Evolutionary conservation across 352 stramenopile species (phyloP).

Genomic region (Phytophthora nicotianae): DNA sequence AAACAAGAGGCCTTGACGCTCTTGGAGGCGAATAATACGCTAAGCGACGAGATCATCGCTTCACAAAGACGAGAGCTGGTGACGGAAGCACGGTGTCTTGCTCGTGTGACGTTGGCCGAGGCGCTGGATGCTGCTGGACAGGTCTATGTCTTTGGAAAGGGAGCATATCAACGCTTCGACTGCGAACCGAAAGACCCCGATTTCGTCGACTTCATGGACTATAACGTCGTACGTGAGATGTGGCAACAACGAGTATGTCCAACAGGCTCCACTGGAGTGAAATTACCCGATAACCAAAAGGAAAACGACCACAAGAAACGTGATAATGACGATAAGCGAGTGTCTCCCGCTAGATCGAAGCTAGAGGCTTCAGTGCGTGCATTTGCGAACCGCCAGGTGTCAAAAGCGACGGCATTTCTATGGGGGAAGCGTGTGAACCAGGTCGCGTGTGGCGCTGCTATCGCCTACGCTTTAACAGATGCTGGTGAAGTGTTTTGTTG

Average conservation of each 20-base stretch:
- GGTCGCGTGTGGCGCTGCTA: conserved; percentile 51
- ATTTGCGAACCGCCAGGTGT: conserved; percentile 61
- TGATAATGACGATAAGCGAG: conserved; percentile 5
- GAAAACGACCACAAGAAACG: background rate
- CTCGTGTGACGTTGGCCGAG: conserved; percentile 50
- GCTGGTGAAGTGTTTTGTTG: conserved; percentile 77
- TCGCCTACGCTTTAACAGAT: conserved; percentile 74
- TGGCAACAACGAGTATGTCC: conserved; percentile 66
- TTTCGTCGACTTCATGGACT: conserved; percentile 82
- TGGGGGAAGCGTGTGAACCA: conserved; percentile 72
- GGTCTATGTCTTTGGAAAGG: conserved; percentile 82
- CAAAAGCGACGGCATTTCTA: conserved; percentile 68
- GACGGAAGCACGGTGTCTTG: conserved; percentile 49
- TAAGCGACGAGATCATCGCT: conserved; percentile 57
- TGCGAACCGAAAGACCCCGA: conserved; percentile 57
- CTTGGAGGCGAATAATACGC: conserved; percentile 52
- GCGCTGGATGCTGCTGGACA: conserved; percentile 77
- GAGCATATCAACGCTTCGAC: conserved; percentile 67
- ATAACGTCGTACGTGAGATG: conserved; percentile 52
- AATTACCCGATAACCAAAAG: background rate
- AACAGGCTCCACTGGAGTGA: background rate
- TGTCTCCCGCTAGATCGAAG: conserved; percentile 42
- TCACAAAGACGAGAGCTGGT: conserved; percentile 53
- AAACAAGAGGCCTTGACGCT: conserved; percentile 65
- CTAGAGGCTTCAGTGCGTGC: conserved; percentile 46